Evolutionary conservation across 2,329 filamentous ascomycete genomes (phyloP).

Genomic region (Rutstroemia sp.): DNA sequence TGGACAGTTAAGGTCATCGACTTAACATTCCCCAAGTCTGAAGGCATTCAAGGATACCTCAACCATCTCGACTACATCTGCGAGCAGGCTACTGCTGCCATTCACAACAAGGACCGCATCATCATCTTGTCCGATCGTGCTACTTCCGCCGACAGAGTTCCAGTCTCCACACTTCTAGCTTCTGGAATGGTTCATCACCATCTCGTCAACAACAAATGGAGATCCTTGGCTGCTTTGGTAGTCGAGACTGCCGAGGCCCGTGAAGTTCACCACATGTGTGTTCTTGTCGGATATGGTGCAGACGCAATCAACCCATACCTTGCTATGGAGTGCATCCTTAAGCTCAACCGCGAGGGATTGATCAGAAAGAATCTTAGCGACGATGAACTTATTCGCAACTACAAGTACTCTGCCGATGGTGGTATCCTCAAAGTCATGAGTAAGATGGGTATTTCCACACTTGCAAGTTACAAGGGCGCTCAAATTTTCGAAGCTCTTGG

Average conservation of each 20-base stretch:
- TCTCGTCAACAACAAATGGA: constrained; percentile 91
- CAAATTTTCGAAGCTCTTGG: constrained; percentile 97
- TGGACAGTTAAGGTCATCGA: constrained; percentile 91
- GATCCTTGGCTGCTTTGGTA: constrained; percentile 77
- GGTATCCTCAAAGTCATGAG: constrained; percentile 98
- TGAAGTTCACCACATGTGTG: constrained; percentile 98
- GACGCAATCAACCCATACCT: constrained; percentile 94
- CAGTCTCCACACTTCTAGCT: constrained; percentile 79
- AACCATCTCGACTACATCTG: constrained; percentile 85
- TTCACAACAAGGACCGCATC: constrained; percentile 76
- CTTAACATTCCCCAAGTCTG: constrained; percentile 82
- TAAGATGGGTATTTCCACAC: constrained; percentile 98
- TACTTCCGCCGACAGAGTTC: constrained; percentile 71
- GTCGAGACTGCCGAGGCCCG: constrained; percentile 92
- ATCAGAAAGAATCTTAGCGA: constrained; percentile 84
- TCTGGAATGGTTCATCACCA: constrained; percentile 95
- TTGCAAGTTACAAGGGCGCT: constrained; percentile 94
- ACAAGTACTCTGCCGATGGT: constrained; percentile 93
- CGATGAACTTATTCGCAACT: constrained; percentile 83
- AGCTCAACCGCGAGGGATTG: constrained; percentile 88
- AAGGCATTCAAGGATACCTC: constrained; percentile 78
- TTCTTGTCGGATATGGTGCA: constrained; percentile 90
- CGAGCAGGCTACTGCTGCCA: constrained; percentile 73
- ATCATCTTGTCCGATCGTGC: constrained; percentile 86
- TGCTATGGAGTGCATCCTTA: constrained; percentile 91